Evolutionary conservation across 2,329 filamentous ascomycete genomes (phyloP).

Genomic region (Aspergillus sp.): DNA sequence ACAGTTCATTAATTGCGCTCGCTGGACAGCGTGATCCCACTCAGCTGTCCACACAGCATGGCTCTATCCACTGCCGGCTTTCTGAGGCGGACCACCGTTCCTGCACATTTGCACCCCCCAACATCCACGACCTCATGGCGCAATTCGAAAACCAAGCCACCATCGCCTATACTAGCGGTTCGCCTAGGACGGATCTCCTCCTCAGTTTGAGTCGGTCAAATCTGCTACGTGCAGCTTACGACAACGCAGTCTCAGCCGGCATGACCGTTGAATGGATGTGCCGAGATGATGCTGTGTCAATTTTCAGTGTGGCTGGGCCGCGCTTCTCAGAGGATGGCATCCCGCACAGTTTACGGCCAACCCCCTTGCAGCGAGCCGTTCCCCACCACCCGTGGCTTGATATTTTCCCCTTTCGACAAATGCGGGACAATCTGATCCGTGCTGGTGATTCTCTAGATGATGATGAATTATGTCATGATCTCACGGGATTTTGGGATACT

Average conservation of each 20-base stretch:
- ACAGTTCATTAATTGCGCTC: neutral
- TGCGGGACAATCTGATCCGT: slow-evolving; percentile 4
- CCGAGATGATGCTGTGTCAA: neutral
- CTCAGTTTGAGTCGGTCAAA: slow-evolving; percentile 2
- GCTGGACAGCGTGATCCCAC: too few species aligned
- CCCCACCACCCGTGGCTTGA: slow-evolving; percentile 5
- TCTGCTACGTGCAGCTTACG: neutral
- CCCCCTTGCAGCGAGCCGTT: neutral
- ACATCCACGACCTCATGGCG: too few species aligned
- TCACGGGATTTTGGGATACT: slow-evolving; percentile 6
- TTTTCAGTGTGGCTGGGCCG: neutral
- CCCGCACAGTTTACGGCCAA: neutral
- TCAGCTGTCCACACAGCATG: too few species aligned
- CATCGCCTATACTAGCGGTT: neutral
- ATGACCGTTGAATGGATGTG: neutral
- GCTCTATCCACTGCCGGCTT: neutral
- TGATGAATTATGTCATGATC: slow-evolving; percentile 4
- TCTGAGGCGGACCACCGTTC: too few species aligned
- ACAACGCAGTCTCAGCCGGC: slow-evolving; percentile 1
- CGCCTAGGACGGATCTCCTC: neutral
- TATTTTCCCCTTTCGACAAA: slow-evolving; percentile 2
- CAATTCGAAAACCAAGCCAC: too few species aligned
- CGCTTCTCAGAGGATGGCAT: neutral
- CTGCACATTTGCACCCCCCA: too few species aligned
- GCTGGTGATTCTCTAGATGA: slow-evolving; percentile 1